phyloP scores from a whole-genome alignment of 1,284 basidiomycete genomes.

The Trametes versicolor region DNA sequence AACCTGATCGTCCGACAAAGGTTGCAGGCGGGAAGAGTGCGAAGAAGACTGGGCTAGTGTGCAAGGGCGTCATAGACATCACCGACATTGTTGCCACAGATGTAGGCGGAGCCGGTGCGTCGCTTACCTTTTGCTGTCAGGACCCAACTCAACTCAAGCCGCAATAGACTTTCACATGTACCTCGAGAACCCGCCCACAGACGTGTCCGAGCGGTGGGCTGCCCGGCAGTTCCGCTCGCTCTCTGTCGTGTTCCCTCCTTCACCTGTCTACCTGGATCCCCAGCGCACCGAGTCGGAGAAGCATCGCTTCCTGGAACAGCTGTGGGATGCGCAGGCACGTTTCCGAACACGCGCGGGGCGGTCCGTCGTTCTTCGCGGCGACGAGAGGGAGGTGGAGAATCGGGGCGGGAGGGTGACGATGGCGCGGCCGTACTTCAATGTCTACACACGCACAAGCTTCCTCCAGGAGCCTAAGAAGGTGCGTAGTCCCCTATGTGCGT shows the following conservation, averaged over 20 bases:
- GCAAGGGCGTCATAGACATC: constrained; percentile 88
- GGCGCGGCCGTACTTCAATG: constrained; percentile 86
- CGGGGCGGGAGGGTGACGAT: constrained; percentile 66
- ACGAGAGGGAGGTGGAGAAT: constrained; percentile 79
- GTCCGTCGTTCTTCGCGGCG: constrained; percentile 72
- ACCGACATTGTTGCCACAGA: constrained; percentile 88
- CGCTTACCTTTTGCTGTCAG: neutral
- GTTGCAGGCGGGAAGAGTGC: constrained; percentile 63
- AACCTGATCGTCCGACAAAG: constrained; percentile 79
- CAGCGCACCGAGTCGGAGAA: constrained; percentile 72
- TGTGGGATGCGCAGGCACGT: constrained; percentile 87
- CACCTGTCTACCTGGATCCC: constrained; percentile 70
- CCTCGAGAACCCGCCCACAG: constrained; percentile 82
- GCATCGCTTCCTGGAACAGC: constrained; percentile 84
- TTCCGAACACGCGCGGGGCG: constrained; percentile 75
- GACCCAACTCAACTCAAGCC: neutral
- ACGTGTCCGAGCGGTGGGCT: constrained; percentile 85
- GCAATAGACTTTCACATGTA: constrained; percentile 83
- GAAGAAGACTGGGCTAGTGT: constrained; percentile 81
- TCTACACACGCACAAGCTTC: constrained; percentile 84
- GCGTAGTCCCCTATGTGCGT: constrained; percentile 21
- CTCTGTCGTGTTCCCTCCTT: constrained; percentile 77
- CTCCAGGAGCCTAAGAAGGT: constrained; percentile 82
- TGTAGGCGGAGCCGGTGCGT: constrained; percentile 80
- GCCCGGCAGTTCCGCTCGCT: constrained; percentile 83